phyloP scores from a whole-genome alignment of 495 filamentous ascomycete genomes.

The Ascobolus immersus region DNA sequence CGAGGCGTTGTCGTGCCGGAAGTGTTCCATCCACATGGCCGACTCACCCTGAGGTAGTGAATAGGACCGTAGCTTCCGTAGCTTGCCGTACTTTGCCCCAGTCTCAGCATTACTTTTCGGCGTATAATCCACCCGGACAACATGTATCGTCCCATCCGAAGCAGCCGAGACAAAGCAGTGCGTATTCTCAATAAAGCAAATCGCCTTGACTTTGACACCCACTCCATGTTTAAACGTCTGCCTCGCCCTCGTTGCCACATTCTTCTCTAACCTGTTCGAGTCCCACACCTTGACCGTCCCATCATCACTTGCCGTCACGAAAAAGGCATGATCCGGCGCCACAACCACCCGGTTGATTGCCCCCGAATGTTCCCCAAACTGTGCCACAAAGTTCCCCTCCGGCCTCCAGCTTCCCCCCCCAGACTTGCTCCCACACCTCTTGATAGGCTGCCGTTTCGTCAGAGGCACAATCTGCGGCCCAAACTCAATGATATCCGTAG shows the following conservation, averaged over 20 bases:
- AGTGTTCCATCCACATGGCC: constrained; percentile 82
- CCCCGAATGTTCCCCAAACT: constrained; percentile 65
- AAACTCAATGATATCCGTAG: constrained; percentile 49
- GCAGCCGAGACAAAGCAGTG: constrained; percentile 77
- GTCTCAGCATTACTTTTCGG: constrained; percentile 28
- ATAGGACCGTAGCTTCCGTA: constrained; percentile 51
- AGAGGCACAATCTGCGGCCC: constrained; percentile 60
- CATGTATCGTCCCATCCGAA: constrained; percentile 70
- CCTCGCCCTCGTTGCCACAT: constrained; percentile 62
- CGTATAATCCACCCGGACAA: constrained; percentile 60
- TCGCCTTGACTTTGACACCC: constrained; percentile 45
- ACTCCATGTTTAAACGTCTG: constrained; percentile 54
- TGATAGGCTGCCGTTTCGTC: constrained; percentile 35
- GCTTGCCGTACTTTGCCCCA: constrained; percentile 46
- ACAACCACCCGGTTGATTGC: constrained; percentile 60
- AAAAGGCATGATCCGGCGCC: constrained; percentile 82
- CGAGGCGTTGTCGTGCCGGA: constrained; percentile 48
- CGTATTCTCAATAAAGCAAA: constrained; percentile 83
- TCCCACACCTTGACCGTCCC: constrained; percentile 88
- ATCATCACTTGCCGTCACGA: constrained; percentile 81
- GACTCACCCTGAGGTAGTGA: constrained; percentile 48
- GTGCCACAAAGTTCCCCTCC: constrained; percentile 55
- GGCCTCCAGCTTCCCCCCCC: constrained; percentile 42
- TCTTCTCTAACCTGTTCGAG: constrained; percentile 62
- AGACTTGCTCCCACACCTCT: constrained; percentile 24